Evolutionary conservation across 768 basidiomycete species (phyloP).

Genomic region (Boletus vinaceobasis): DNA sequence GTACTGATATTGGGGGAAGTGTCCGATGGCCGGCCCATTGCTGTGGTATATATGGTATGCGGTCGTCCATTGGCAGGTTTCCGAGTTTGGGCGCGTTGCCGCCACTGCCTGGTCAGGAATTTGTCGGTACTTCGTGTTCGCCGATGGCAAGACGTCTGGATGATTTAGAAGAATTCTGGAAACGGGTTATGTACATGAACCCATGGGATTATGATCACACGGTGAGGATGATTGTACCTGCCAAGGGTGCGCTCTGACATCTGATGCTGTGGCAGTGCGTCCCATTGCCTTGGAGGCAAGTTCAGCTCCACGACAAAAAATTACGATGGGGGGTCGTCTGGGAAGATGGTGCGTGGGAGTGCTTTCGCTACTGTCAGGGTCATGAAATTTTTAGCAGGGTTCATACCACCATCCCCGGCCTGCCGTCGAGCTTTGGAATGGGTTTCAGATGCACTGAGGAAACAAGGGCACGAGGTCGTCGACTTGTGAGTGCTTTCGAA

Average conservation of each 20-base stretch:
- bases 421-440: constrained; percentile 36
- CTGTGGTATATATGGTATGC: constrained; percentile 45
- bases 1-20: constrained; percentile 50
- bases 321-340: constrained; percentile 40
- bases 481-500: constrained; percentile 31
- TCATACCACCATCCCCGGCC: constrained; percentile 40
- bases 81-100: constrained; percentile 31
- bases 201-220: constrained; percentile 45
- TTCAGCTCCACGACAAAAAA: constrained; percentile 33
- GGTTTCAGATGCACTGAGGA: constrained; percentile 32
- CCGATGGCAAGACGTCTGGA: constrained; percentile 43
- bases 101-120: constrained; percentile 38
- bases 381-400: constrained; percentile 21
- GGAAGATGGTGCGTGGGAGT: constrained; percentile 36
- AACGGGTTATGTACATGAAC: constrained; percentile 37
- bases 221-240: constrained; percentile 21
- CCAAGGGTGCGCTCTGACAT: not conserved
- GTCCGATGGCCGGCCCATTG: constrained; percentile 47
- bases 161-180: constrained; percentile 43
- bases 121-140: constrained; percentile 34
- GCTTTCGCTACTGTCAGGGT: not conserved
- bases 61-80: constrained; percentile 37
- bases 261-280: constrained; percentile 32
- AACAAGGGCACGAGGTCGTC: constrained; percentile 40
- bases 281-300: constrained; percentile 40